Evolutionary conservation across 768 basidiomycete species (phyloP).

Genomic region (Agrocybe pediades): DNA sequence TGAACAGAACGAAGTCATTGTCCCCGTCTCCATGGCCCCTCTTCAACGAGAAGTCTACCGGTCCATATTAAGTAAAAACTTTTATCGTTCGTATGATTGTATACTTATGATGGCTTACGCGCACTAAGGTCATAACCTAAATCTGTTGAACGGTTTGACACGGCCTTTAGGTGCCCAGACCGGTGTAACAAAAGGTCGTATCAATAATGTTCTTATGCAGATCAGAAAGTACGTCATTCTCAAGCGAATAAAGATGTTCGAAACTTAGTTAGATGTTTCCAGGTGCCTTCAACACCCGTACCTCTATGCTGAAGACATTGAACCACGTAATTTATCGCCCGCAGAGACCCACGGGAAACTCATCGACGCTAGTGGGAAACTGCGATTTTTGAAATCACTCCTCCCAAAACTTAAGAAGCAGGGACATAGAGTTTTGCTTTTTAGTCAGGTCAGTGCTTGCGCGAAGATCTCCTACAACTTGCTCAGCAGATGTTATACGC

Average conservation of each 20-base stretch:
- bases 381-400: constrained; percentile 73
- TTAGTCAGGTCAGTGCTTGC: constrained; percentile 72
- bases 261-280: not conserved
- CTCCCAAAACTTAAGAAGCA: constrained; percentile 83
- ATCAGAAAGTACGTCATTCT: constrained; percentile 66
- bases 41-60: constrained; percentile 89
- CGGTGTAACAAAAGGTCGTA: constrained; percentile 48
- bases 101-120: constrained; percentile 5
- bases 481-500: constrained; percentile 4
- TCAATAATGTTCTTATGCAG: constrained; percentile 89
- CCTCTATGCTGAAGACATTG: constrained; percentile 77
- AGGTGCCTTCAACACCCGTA: constrained; percentile 95
- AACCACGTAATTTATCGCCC: constrained; percentile 59
- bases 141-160: constrained; percentile 62
- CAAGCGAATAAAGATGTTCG: not conserved
- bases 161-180: constrained; percentile 38
- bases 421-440: constrained; percentile 88
- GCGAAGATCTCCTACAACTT: not conserved
- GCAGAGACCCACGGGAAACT: constrained; percentile 76
- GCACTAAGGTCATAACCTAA: constrained; percentile 67
- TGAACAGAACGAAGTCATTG: constrained; percentile 82
- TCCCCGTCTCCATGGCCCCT: constrained; percentile 86
- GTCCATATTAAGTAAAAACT: constrained; percentile 69
- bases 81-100: constrained; percentile 5
- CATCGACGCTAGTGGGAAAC: constrained; percentile 83